A percentile compares a stretch with the other conserved stretches of the same genome.
Evolutionary conservation across 1,284 basidiomycete genomes (phyloP).

Genomic region (Tetrapyrgos nigripes): DNA sequence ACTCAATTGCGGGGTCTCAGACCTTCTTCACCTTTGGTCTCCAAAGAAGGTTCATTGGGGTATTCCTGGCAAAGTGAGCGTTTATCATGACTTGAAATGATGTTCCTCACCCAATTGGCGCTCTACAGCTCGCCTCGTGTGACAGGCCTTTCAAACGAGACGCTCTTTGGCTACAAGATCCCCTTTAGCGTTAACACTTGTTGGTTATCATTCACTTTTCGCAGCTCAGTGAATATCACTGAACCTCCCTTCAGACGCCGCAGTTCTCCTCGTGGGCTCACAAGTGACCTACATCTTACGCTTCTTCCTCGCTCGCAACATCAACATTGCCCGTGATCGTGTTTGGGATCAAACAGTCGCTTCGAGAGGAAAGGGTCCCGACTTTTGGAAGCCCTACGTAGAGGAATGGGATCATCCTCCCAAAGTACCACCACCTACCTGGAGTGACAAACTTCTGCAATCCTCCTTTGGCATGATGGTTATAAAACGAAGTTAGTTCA

Average conservation of each 20-base stretch:
- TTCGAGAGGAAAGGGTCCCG: conserved; percentile 77
- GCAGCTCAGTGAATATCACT: conserved; percentile 1
- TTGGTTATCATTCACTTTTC: conserved; percentile 37
- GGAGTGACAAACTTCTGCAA: neutral
- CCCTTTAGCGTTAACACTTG: conserved; percentile 75
- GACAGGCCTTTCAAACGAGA: conserved; percentile 68
- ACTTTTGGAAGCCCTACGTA: conserved; percentile 89
- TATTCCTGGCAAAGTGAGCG: conserved; percentile 67
- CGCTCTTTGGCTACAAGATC: conserved; percentile 65
- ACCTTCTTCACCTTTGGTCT: conserved; percentile 65
- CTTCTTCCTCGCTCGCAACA: conserved; percentile 83
- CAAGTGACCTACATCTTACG: conserved; percentile 77
- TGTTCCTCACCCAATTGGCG: conserved; percentile 14
- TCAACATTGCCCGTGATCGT: conserved; percentile 76
- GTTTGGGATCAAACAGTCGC: conserved; percentile 83
- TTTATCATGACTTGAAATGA: conserved; percentile 2
- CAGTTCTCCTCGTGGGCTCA: conserved; percentile 71
- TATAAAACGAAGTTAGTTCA: conserved; percentile 41
- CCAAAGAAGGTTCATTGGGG: conserved; percentile 66
- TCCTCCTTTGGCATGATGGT: conserved; percentile 31
- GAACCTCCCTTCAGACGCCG: conserved; percentile 60
- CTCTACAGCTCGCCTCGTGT: conserved; percentile 63
- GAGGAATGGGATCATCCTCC: conserved; percentile 88
- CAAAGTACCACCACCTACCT: neutral
- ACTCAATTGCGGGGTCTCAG: conserved; percentile 42